Base-by-base conservation (phyloP, 1,284 basidiomycete genomes). In the Sparassis latifolia region DNA sequence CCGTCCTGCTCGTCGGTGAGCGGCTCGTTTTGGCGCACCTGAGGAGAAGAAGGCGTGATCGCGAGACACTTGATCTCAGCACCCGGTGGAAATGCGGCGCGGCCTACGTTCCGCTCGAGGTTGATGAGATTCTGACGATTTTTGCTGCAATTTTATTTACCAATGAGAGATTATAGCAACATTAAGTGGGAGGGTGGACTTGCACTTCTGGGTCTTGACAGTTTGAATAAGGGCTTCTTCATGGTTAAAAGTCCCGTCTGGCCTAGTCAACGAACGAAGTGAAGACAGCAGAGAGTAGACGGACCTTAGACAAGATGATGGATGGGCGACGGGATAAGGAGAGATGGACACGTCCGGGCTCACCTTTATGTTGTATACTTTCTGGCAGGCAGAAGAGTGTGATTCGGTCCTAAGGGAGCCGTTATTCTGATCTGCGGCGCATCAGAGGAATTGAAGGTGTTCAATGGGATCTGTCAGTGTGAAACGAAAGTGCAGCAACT, bases 11-110 rank as follows among this genome's bases (percentile, higher is more conserved):
- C 51, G 54, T 55, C 53, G 12, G 52, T 58, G n/a, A 55, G 47
- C 20, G 48, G 44, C 10, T 54, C 52, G 10, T 33, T 48, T 10
- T 43, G 50, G 20, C 56, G 56, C 51, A 54, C 53, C 30, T 49
- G 64, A 69, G 75, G 51, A 72, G 64, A 58, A 55, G 35, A 70
- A 70, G 9, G 58, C 52, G 57, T 56, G 47, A 32, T 29, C 27
- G 29, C 27, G 33, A 44, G 47, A 43, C 12, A 44, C 33, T 5
- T 12, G 49, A 54, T 56, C 33, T 51, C 52, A 20, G 49, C 48
- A 20, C 32, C 55, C 42, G 41, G 46, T 35, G 33, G 37, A 31
- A 41, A 42, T n/a, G 40, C 47, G 51, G 5, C 32, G 9, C 30
- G 45, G 35, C 46, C 46, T 9, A 39, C 35, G 38, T 55, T 55